A percentile compares a stretch with the other conserved stretches of the same genome.
These are phyloP conservation scores for Irpex lacteus DNA, from an alignment of 1,284 basidiomycete species.

Conservation along the genomic window DNA sequence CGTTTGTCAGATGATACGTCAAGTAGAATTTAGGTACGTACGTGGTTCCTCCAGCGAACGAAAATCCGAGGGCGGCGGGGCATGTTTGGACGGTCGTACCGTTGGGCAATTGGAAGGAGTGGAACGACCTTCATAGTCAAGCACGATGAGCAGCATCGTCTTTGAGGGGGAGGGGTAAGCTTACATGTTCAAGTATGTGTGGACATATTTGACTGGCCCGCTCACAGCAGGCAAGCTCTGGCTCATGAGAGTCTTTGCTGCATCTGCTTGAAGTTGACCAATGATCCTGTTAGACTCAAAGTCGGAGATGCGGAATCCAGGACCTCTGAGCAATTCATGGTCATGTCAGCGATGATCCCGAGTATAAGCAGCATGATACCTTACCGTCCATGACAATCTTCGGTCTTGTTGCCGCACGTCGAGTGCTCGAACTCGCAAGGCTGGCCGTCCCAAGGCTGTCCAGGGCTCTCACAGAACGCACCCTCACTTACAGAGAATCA, in stretches of 20 bases:
- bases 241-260: conserved; percentile 60
- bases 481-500: conserved; percentile 44
- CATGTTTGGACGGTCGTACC: conserved; percentile 72
- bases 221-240: conserved; percentile 40
- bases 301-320: conserved; percentile 69
- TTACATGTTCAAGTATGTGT: conserved; percentile 67
- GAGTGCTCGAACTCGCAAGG: conserved; percentile 66
- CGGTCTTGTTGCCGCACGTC: conserved; percentile 67
- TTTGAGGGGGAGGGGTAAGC: no score
- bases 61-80: conserved; percentile 70
- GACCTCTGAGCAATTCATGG: conserved; percentile 46
- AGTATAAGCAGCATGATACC: conserved; percentile 15
- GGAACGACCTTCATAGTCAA: conserved; percentile 61
- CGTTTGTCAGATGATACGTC: no score
- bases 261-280: conserved; percentile 63
- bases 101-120: conserved; percentile 64
- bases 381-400: conserved; percentile 71
- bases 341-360: no score
- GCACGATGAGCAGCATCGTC: no score
- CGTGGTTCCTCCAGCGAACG: conserved; percentile 17
- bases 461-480: conserved; percentile 76
- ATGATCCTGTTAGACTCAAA: conserved; percentile 72
- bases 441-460: conserved; percentile 61
- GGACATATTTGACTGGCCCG: conserved; percentile 64
- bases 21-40: no score